These are phyloP conservation scores for Blastomyces gilchristii DNA, from an alignment of 2,329 filamentous ascomycete species.

Conservation along the genomic window DNA sequence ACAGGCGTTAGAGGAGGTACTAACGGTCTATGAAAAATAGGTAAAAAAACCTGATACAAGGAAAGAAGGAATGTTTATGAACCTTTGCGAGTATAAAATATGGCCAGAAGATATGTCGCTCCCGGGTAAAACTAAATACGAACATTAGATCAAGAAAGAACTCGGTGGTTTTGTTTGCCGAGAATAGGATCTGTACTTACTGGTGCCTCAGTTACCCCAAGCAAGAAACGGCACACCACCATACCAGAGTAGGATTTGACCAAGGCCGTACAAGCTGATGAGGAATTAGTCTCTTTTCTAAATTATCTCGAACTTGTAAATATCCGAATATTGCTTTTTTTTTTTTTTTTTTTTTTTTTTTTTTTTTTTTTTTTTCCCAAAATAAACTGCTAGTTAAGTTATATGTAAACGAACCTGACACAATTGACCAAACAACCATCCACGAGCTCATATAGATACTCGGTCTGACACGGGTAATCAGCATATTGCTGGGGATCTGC, in stretches of 20 bases:
- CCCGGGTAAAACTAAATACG: slow-evolving; percentile 46
- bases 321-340: neutral
- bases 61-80: neutral
- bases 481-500: slow-evolving; percentile 17
- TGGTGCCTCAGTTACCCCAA: slow-evolving; percentile 17
- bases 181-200: slow-evolving; percentile 19
- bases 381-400: too few relatives aligned
- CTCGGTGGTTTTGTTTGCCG: too few relatives aligned
- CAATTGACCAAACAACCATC: slow-evolving; percentile 8
- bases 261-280: slow-evolving; percentile 32
- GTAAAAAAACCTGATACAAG: too few relatives aligned
- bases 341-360: too few relatives aligned
- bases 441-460: slow-evolving; percentile 16
- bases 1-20: slow-evolving; percentile 16
- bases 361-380: too few relatives aligned
- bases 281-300: slow-evolving; percentile 20
- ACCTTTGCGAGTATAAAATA: slow-evolving; percentile 57
- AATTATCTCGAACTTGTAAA: too few relatives aligned
- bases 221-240: slow-evolving; percentile 21
- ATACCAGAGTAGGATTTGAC: slow-evolving; percentile 36
- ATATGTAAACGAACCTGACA: slow-evolving; percentile 10
- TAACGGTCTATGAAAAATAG: slow-evolving; percentile 13
- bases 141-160: too few relatives aligned
- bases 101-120: slow-evolving; percentile 52
- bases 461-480: slow-evolving; percentile 15